Evolutionary conservation across 2,329 filamentous ascomycete species (phyloP).

Genomic region (Hymenoscyphus linearis): DNA sequence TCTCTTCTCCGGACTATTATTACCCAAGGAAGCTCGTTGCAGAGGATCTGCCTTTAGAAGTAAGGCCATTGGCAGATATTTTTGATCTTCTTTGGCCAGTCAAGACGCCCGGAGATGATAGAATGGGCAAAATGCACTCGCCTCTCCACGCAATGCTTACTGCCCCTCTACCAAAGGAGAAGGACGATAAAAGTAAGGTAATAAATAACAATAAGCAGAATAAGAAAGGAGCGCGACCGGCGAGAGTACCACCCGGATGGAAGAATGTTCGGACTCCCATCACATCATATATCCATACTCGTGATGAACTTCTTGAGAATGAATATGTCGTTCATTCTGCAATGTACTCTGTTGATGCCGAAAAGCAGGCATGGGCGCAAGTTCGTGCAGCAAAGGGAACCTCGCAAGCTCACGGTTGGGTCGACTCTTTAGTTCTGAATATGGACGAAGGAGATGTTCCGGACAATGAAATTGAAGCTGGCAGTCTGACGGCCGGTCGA

Average conservation of each 20-base stretch:
- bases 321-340: slow-evolving; percentile 82
- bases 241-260: slow-evolving; percentile 60
- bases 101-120: slow-evolving; percentile 79
- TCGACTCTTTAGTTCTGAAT: slow-evolving; percentile 65
- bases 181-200: slow-evolving; percentile 50
- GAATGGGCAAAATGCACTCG: slow-evolving; percentile 75
- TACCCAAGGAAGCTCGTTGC: slow-evolving; percentile 50
- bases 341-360: slow-evolving; percentile 53
- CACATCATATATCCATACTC: slow-evolving; percentile 68
- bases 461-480: slow-evolving; percentile 67
- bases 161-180: slow-evolving; percentile 62
- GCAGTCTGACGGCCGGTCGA: slow-evolving; percentile 78
- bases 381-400: slow-evolving; percentile 46
- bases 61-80: slow-evolving; percentile 70
- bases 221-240: slow-evolving; percentile 54
- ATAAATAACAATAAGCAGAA: slow-evolving; percentile 41
- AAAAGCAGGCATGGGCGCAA: slow-evolving; percentile 47
- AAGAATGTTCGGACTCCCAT: slow-evolving; percentile 75
- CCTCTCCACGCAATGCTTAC: slow-evolving; percentile 81
- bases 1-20: slow-evolving; percentile 51
- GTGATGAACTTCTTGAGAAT: slow-evolving; percentile 73
- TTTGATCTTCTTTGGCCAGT: slow-evolving; percentile 89
- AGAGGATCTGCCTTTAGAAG: slow-evolving; percentile 45
- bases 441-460: slow-evolving; percentile 64
- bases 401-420: slow-evolving; percentile 64